Percentiles rank a stretch among this genome's conserved stretches.
These are phyloP conservation scores for Euphorbia pulcherrima DNA, from an alignment of 345 rosid species.

Conservation along the genomic window DNA sequence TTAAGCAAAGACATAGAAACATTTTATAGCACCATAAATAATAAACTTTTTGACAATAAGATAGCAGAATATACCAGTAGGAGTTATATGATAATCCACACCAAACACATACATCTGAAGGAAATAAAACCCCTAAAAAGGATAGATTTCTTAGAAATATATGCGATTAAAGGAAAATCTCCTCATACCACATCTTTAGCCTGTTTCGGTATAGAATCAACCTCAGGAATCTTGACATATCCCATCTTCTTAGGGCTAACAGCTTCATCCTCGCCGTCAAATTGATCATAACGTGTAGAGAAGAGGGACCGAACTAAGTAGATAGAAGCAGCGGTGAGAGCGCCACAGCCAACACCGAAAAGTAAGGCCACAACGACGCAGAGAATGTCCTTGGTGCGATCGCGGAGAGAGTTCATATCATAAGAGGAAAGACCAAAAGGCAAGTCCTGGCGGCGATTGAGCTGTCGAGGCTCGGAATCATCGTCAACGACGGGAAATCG, in stretches of 20 bases:
- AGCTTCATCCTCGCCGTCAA: slow-evolving; percentile 38
- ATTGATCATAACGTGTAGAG: slow-evolving; percentile 27
- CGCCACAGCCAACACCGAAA: slow-evolving; percentile 93
- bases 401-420: slow-evolving; percentile 55
- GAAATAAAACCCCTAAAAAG: neutral
- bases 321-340: slow-evolving; percentile 84
- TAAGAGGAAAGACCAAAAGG: slow-evolving; percentile 33
- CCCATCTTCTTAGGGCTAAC: slow-evolving; percentile 66
- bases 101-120: neutral
- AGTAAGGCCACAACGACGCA: slow-evolving; percentile 80
- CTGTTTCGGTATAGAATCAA: slow-evolving; percentile 5
- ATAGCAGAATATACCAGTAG: neutral
- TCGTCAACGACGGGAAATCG: slow-evolving; percentile 23
- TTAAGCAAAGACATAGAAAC: neutral
- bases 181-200: slow-evolving; percentile 12
- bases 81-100: slow-evolving; percentile 3
- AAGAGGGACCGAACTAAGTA: slow-evolving; percentile 79
- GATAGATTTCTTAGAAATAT: slow-evolving; percentile 2
- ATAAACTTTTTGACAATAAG: neutral
- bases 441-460: slow-evolving; percentile 12
- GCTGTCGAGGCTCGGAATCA: slow-evolving; percentile 8
- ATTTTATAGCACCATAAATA: neutral
- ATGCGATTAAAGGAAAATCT: neutral
- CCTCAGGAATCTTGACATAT: slow-evolving; percentile 61
- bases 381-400: slow-evolving; percentile 78